Base-by-base conservation (phyloP, 495 filamentous ascomycete genomes). In the Pseudevernia furfuracea region DNA sequence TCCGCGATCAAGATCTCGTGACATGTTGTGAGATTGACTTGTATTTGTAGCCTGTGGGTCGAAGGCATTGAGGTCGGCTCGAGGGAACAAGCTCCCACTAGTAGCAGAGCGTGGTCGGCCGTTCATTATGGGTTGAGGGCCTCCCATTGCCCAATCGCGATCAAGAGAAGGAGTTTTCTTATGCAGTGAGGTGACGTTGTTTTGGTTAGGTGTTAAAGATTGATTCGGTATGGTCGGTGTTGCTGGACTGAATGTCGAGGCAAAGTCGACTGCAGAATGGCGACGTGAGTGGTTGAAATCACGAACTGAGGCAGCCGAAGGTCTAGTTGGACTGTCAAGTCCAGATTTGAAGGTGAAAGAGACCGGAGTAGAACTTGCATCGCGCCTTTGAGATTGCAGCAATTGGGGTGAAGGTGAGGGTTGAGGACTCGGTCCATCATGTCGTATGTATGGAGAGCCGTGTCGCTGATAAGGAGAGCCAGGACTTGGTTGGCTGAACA, bases 131-230 rank as follows among this genome's bases (percentile, higher is more conserved):
- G 71, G 71, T n/a, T 62, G 55, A 30, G 73, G 80, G 66, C 75
- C 74, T 30, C 87, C 85, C 74, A 93, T 85, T 28, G 89, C 91
- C 94, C 95, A 99, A 62, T 87, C 87, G 30, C 86, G 81, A 73
- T 97, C 95, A 69, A 97, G 90, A 2, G 94, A 97, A 1, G 88
- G 84, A 66, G 90, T 86, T 72, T 92, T 94, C 71, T 85, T 87
- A 69, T 96, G 91, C 0, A 75, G 67, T 23, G 76, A 69, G 39
- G 66, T 64, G 19, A 73, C 72, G 59, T 72, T 60, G 34, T 21
- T 62, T 55, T 37, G 72, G 60, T 52, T 63, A 58, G 60, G 62
- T 23, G 67, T 48, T 37, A 57, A 41, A 55, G 57, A 12, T 44
- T 53, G 39, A 25, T 67, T 60, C 53, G 49, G 39, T 28, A 66